Percentiles rank a stretch among this genome's conserved stretches.
Conservation (phyloP, 1,284 basidiomycete genomes). For the Tilletia walkeri region DNA sequence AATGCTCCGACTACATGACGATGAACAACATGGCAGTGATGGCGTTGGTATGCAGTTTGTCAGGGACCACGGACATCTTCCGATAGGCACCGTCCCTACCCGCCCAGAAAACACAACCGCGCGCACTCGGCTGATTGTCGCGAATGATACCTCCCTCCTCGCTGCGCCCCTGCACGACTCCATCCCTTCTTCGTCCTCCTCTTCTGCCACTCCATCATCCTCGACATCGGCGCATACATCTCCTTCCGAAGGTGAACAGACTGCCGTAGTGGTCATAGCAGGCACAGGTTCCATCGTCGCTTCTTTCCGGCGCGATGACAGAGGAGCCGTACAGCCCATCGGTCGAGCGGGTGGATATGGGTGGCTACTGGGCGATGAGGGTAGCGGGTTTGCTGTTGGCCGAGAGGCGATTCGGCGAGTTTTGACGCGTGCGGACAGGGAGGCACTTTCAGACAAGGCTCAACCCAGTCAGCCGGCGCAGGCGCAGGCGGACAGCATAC, state of each 20-base stretch:
- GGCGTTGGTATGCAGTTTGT: not conserved
- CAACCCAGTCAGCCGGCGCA: not conserved
- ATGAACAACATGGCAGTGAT: not conserved
- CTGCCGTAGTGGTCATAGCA: slow-evolving; percentile 37
- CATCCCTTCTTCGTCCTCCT: not conserved
- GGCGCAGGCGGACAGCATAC: too few species aligned
- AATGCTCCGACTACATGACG: not conserved
- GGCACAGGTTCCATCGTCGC: slow-evolving; percentile 45
- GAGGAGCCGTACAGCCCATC: slow-evolving; percentile 19
- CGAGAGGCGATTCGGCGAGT: slow-evolving; percentile 32
- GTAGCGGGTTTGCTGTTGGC: slow-evolving; percentile 35
- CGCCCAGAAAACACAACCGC: slow-evolving; percentile 2
- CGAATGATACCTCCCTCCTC: slow-evolving; percentile 39
- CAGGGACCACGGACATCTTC: too few species aligned
- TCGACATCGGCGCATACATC: not conserved
- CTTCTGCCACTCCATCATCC: not conserved
- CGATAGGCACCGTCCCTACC: too few species aligned
- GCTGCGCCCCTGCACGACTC: slow-evolving; percentile 28
- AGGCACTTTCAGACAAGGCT: slow-evolving; percentile 14
- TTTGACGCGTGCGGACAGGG: slow-evolving; percentile 28
- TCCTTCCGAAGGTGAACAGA: slow-evolving; percentile 9
- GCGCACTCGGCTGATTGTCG: slow-evolving; percentile 26
- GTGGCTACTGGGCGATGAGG: slow-evolving; percentile 44
- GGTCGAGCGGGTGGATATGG: slow-evolving; percentile 36
- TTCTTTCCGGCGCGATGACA: slow-evolving; percentile 21